Evolutionary conservation across 345 rosid genomes (phyloP), one percentile per base, ranked within the genome.

Genomic region (Citrus inodora): DNA sequence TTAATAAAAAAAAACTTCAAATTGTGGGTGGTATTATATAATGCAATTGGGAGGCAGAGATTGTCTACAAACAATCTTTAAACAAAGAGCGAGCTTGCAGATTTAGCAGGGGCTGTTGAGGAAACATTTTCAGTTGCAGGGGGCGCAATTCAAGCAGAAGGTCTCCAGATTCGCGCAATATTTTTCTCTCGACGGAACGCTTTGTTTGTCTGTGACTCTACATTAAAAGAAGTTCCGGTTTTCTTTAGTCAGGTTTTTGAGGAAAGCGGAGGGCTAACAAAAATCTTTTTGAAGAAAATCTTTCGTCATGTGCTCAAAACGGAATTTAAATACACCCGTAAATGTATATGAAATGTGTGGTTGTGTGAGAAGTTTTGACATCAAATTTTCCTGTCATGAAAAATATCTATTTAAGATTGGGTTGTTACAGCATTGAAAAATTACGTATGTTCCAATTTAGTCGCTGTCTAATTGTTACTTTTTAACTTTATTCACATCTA

Each of bases 61-160:
- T 2, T 7, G 7, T 28, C 42, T 9, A 6, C 4, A 63, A 17
- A 42, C 14, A 25, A 55, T 37, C 17, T 17, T 35, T 4, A 24
- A 55, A 7, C 48, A 51, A 24, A 40, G 28, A 48, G n/a, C 40
- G 25, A 22, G 71, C 5, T 13, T 46, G 51, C 30, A 67, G 70
- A 21, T 4, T 22, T 11, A 28, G 13, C 21, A 56, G 35, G 22
- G 58, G 38, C 19, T 14, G 42, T 13, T 7, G 74, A 38, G 75
- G 80, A 59, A 32, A 78, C 76, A 70, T 24, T 13, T 40, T 48
- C 62, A 68, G 74, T 56, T 67, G 79, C 73, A 17, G 71, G 32
- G 16, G 71, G 32, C 48, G 71, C 24, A 30, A 65, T 42, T 76
- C 70, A 65, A 32, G 71, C 71, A 5, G 7, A 76, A 55, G 6